Evolutionary conservation across 2,329 filamentous ascomycete genomes (phyloP), one percentile per base, ranked within the genome.

Genomic region (Ciborinia camelliae): DNA sequence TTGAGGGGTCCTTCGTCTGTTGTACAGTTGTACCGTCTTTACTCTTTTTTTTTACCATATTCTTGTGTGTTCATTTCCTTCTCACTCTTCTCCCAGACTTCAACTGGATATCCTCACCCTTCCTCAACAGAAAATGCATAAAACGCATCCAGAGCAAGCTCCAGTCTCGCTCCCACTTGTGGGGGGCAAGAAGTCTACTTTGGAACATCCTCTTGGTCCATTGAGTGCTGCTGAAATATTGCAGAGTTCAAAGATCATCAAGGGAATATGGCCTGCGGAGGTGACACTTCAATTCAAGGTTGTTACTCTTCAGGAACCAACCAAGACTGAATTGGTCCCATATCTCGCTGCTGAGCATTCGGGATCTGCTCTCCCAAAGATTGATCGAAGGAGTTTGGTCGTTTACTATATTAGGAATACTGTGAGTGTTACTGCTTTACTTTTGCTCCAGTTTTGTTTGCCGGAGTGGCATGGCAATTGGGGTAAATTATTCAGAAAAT

Each of bases 361-460:
- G 15, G 79, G 79, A 2, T 69, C 73, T 62, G 62, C 75, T 15
- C 73, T 77, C 3, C 77, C 78, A 9, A 71, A 70, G 26, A 78
- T 86, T 43, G 78, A 80, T 43, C 77, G 85, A 28, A 81, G 79
- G 67, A 81, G 79, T 1, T 85, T 84, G 66, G 75, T 86, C 9
- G 80, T 83, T 20, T 88, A 86, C 73, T 86, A 86, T 67, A 78
- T 87, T 51, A 77, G 79, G 66, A 83, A 84, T 68, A 89, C 86
- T 8, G 85, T 86, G 74, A 73, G 82, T 71, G 18, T 26, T 20
- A 35, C 10, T 41, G 7, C 12, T 8, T 20, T 1, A 8, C 20
- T 57, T 18, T 30, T 60, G 18, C 7, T 28, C 23, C 6, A 39
- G 43, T 18, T 18, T 39, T 45, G 3, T 35, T 37, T n/a, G 4